Percentiles rank a stretch among this genome's conserved stretches.
Conservation (phyloP, 257 asterid species). For the Plectranthus barbatus region DNA sequence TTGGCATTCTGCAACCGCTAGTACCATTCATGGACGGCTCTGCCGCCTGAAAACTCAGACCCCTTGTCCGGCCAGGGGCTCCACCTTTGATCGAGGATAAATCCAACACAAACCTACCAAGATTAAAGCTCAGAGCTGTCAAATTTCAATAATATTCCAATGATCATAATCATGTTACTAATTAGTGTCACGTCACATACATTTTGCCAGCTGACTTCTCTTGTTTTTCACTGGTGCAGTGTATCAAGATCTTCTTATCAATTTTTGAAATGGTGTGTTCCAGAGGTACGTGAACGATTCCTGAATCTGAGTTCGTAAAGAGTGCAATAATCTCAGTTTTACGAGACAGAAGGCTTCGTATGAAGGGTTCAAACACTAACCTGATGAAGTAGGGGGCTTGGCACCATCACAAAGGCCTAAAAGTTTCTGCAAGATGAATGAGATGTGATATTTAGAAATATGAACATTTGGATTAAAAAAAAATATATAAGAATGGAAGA, state of each 20-base stretch:
- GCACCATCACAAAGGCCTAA: slow-evolving; percentile 43
- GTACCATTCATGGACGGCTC: slow-evolving; percentile 14
- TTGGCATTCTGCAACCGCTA: slow-evolving; percentile 17
- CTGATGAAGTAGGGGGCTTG: slow-evolving; percentile 26
- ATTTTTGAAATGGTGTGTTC: slow-evolving; percentile 40
- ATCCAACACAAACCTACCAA: slow-evolving; percentile 54
- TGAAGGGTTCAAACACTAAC: slow-evolving; percentile 29
- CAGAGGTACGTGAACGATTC: slow-evolving; percentile 35
- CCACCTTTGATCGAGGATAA: slow-evolving; percentile 61
- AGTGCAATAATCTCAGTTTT: background rate
- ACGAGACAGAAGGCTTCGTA: background rate
- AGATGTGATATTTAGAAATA: background rate
- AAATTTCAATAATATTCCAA: slow-evolving; percentile 11
- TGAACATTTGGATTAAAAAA: background rate
- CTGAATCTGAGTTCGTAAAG: slow-evolving; percentile 28
- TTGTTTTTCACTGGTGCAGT: slow-evolving; percentile 18
- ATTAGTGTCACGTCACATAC: slow-evolving; percentile 30
- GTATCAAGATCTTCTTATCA: slow-evolving; percentile 51
- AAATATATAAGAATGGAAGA: background rate
- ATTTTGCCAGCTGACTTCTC: slow-evolving; percentile 25
- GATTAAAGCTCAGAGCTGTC: background rate
- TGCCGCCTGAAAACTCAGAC: slow-evolving; percentile 27
- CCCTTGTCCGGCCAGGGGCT: slow-evolving; percentile 81
- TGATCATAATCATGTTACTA: background rate
- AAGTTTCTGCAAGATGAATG: slow-evolving; percentile 39